Conservation (phyloP, 495 filamentous ascomycete genomes). For the Aspergillus ellipticus region DNA sequence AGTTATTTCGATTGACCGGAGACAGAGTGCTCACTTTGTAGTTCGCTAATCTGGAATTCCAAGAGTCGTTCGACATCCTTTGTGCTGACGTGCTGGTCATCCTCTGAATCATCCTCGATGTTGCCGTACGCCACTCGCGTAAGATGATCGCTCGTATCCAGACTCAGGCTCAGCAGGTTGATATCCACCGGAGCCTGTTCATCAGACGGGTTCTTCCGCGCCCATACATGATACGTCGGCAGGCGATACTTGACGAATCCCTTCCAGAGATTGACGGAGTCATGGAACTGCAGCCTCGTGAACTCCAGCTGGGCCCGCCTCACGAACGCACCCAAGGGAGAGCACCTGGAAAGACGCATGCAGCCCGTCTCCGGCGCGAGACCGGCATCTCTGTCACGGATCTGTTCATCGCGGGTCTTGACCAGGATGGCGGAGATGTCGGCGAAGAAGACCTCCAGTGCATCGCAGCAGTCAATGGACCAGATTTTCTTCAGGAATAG, state of each 20-base stretch:
- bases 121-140: slow-evolving; percentile 61
- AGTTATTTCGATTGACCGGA: background rate
- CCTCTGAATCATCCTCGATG: slow-evolving; percentile 46
- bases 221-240: slow-evolving; percentile 68
- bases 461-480: slow-evolving; percentile 76
- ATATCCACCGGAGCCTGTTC: slow-evolving; percentile 65
- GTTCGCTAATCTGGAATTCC: slow-evolving; percentile 81
- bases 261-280: slow-evolving; percentile 72
- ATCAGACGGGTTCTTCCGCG: slow-evolving; percentile 59
- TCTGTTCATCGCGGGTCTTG: slow-evolving; percentile 55
- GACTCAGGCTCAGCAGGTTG: slow-evolving; percentile 46
- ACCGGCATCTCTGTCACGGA: slow-evolving; percentile 48
- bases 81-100: slow-evolving; percentile 54
- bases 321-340: slow-evolving; percentile 83
- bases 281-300: slow-evolving; percentile 71
- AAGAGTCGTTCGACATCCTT: slow-evolving; percentile 82
- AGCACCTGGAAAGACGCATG: slow-evolving; percentile 59
- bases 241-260: slow-evolving; percentile 74
- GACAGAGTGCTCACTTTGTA: slow-evolving; percentile 64
- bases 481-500: slow-evolving; percentile 79
- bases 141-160: slow-evolving; percentile 41
- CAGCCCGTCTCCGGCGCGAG: slow-evolving; percentile 38
- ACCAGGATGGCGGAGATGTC: slow-evolving; percentile 52
- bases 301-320: slow-evolving; percentile 76
- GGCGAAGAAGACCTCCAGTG: slow-evolving; percentile 65